A percentile compares a stretch with the other conserved stretches of the same genome.
Evolutionary conservation across 2,329 filamentous ascomycete genomes (phyloP).

Genomic region (Ophiostoma triangulosporum): DNA sequence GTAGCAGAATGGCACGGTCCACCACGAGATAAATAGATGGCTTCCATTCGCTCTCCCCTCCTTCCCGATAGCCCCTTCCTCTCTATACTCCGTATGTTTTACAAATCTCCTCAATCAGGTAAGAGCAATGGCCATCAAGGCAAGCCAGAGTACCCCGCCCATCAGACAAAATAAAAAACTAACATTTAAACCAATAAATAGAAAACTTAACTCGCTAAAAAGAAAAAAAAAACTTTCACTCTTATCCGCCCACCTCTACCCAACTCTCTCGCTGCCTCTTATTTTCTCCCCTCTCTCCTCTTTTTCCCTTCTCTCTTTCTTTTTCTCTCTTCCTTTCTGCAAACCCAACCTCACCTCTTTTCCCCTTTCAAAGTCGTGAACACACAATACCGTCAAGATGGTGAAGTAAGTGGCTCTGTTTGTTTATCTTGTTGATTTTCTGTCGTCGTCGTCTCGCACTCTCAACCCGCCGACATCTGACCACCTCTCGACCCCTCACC

Average conservation of each 20-base stretch:
- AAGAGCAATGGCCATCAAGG: conserved; percentile 3
- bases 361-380: conserved; percentile 11
- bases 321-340: conserved; percentile 5
- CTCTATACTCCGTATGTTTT: background rate
- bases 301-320: conserved; percentile 3
- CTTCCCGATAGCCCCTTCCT: background rate
- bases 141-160: conserved; percentile 11
- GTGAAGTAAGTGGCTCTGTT: conserved; percentile 99
- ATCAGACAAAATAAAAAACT: background rate
- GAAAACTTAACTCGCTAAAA: background rate
- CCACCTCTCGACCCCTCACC: background rate
- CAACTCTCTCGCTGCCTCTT: conserved; percentile 4
- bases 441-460: background rate
- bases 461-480: background rate
- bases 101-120: background rate
- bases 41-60: conserved; percentile 4
- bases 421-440: background rate
- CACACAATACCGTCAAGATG: conserved; percentile 80
- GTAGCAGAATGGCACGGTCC: background rate
- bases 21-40: conserved; percentile 6
- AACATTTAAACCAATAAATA: conserved; percentile 4
- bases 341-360: conserved; percentile 12
- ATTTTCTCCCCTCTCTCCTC: conserved; percentile 4
- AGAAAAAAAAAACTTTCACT: conserved; percentile 11
- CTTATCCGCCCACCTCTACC: conserved; percentile 9